These are phyloP conservation scores for Zea mays DNA, from an alignment of 176 grass and related monocot species.

Conservation along the genomic window Zm-B73-REFERENCE-NAM-5.0 NC_050105.1:105635001-105635500, in stretches of 20 bases:
- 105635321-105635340: constrained; percentile 97
- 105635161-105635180: too few relatives aligned
- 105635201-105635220: too few relatives aligned
- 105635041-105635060: not conserved
- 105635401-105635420: not conserved
- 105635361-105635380: not conserved
- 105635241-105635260: too few relatives aligned
- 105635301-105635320: constrained; percentile 99
- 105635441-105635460: not conserved
- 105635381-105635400: not conserved
- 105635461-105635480: too few relatives aligned
- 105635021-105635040: not conserved
- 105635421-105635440: not conserved
- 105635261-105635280: not conserved
- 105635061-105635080: too few relatives aligned
- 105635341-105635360: constrained; percentile 25
- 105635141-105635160: too few relatives aligned
- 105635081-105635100: too few relatives aligned
- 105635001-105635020: not conserved
- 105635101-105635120: too few relatives aligned
- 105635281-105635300: constrained; percentile 80
- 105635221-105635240: too few relatives aligned
- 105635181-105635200: too few relatives aligned
- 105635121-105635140: too few relatives aligned
- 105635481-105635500: not conserved